phyloP scores from a whole-genome alignment of 306 rosid species.

The Fragaria nilgerrensis region DNA sequence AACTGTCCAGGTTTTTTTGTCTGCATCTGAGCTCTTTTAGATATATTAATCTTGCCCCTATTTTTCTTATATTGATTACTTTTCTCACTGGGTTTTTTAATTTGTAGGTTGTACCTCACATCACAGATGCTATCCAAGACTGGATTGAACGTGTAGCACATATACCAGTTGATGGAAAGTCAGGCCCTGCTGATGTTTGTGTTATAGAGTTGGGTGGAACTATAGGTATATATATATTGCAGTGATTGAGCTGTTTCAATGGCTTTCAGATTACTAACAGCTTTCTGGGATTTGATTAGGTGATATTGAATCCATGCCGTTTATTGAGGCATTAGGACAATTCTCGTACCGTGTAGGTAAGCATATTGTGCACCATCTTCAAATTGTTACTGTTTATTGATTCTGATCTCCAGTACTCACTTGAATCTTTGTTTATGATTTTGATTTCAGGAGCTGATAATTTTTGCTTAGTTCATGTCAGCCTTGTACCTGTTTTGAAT shows the following conservation, averaged over 20 bases:
- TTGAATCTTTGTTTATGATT: background rate
- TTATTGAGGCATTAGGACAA: conserved; percentile 55
- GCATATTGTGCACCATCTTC: conserved; percentile 11
- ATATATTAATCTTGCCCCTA: background rate
- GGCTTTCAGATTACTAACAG: conserved; percentile 18
- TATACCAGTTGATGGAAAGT: conserved; percentile 41
- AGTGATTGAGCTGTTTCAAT: background rate
- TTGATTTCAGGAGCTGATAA: conserved; percentile 35
- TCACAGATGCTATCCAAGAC: conserved; percentile 54
- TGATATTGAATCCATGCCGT: conserved; percentile 57
- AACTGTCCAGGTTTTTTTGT: conserved; percentile 51
- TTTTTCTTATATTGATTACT: background rate
- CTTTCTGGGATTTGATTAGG: conserved; percentile 27
- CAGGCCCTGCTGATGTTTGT: conserved; percentile 53
- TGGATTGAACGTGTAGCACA: conserved; percentile 50
- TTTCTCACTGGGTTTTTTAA: background rate
- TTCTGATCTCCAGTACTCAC: background rate
- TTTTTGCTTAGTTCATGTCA: conserved; percentile 52
- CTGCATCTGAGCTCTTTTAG: background rate
- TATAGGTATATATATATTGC: conserved; percentile 32
- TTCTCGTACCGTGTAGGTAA: conserved; percentile 50
- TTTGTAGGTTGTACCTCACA: conserved; percentile 53
- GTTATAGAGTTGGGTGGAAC: conserved; percentile 56
- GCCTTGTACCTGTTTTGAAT: conserved; percentile 50
- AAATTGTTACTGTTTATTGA: background rate